These are phyloP conservation scores for Rauvolfia tetraphylla DNA, from an alignment of 257 asterid species.

Conservation along the genomic window DNA sequence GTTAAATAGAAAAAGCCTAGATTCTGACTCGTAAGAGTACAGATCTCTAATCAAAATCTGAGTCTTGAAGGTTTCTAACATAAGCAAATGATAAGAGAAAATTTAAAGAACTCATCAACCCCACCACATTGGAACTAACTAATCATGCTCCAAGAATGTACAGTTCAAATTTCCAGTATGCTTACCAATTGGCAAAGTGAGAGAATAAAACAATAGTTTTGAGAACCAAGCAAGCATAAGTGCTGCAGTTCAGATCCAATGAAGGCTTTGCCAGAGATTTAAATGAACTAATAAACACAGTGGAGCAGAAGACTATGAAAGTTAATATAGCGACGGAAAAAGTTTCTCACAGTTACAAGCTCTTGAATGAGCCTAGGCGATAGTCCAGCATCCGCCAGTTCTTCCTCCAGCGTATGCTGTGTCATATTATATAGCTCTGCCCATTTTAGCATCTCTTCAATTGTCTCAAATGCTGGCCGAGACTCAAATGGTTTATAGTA, in stretches of 20 bases:
- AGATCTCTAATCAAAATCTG: no score
- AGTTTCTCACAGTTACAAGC: conserved; percentile 70
- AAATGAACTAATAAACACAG: background rate
- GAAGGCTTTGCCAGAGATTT: background rate
- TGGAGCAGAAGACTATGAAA: conserved; percentile 10
- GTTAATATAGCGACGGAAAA: conserved; percentile 7
- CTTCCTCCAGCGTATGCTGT: conserved; percentile 48
- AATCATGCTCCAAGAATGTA: background rate
- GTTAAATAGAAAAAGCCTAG: no score
- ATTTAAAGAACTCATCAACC: background rate
- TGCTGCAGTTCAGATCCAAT: background rate
- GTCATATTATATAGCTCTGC: conserved; percentile 80
- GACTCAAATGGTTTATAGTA: conserved; percentile 61
- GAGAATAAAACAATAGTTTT: no score
- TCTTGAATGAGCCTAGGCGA: conserved; percentile 68
- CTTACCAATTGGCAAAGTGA: no score
- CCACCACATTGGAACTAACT: background rate
- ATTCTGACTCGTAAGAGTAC: background rate
- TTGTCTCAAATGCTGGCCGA: conserved; percentile 73
- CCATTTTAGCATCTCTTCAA: conserved; percentile 94
- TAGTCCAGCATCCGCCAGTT: conserved; percentile 50
- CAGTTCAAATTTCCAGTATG: background rate
- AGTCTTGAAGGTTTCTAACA: background rate
- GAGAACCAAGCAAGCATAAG: background rate
- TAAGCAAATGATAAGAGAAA: background rate